Evolutionary conservation across 2,329 filamentous ascomycete species (phyloP), one percentile per base, ranked within the genome.

Genomic region (Fusarium sp.): DNA sequence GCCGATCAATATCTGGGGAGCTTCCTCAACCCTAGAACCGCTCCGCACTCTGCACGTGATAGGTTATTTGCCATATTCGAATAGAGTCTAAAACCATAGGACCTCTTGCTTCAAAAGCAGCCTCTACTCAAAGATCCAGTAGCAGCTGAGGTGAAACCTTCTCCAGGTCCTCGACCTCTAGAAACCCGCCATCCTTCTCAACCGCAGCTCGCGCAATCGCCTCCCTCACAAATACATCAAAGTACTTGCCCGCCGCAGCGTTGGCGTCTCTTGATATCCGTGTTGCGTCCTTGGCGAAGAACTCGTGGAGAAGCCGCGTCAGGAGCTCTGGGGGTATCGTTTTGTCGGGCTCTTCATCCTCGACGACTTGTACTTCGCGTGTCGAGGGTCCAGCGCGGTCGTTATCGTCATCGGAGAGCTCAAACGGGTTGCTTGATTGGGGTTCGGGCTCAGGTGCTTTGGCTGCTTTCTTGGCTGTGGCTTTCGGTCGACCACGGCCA

Each of bases 201-300:
- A 89, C 88, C 11, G 89, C 87, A 39, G 92, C 90, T 75, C 95
- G 82, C 17, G 93, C 93, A 76, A 98, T 89, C 2, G 93, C 93
- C 81, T 98, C 95, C 65, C 92, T 86, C 53, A 97, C 91, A 80
- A 97, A 98, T 0, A 95, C 88, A 78, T 97, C 93, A 79, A 97
- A 86, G 77, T 98, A 98, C 80, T 91, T 93, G 15, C 89, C 91
- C 60, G 94, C 86, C 2, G 94, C 87, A 8, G 82, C 85, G 76
- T 94, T 92, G 6, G 93, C 93, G 74, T 94, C 92, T 72, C 88
- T 90, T 9, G 90, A 89, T 68, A 97, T 89, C 70, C 90, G 85
- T 24, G 91, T 94, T 56, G 86, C 85, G 48, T 91, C 86, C 62
- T 86, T 84, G 71, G 90, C 84, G 75, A 97, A 97, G 76, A 92